Conservation (phyloP, 1,284 basidiomycete genomes). For the Leccinum fuscescens region DNA sequence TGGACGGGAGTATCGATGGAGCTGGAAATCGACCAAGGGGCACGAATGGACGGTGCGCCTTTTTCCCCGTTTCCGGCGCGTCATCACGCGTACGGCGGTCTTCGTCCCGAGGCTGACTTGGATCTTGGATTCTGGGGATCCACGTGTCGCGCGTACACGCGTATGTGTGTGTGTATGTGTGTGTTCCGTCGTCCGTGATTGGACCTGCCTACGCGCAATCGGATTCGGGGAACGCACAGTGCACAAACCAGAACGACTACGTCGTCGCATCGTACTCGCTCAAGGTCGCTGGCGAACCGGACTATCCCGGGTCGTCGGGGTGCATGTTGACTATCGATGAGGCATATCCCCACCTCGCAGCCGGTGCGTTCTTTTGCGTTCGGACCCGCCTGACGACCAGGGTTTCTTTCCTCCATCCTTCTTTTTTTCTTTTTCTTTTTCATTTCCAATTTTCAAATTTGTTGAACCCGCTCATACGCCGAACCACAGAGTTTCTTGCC, state of each 20-base stretch:
- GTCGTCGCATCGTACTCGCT: constrained; percentile 59
- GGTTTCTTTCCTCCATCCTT: not conserved
- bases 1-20: constrained; percentile 59
- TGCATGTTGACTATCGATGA: constrained; percentile 65
- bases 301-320: constrained; percentile 52
- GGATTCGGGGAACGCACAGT: constrained; percentile 36
- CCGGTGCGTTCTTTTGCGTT: constrained; percentile 37
- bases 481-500: constrained; percentile 52
- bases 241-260: constrained; percentile 48
- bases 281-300: constrained; percentile 53
- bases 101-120: not conserved
- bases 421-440: not conserved
- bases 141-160: not conserved
- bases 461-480: constrained; percentile 3
- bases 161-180: not conserved
- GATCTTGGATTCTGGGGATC: not conserved
- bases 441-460: not conserved
- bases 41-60: constrained; percentile 61
- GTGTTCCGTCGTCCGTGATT: not conserved
- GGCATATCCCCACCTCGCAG: constrained; percentile 50
- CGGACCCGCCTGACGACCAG: not conserved
- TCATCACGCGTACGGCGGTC: not conserved
- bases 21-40: constrained; percentile 42
- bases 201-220: not conserved
- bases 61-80: not conserved